phyloP scores from a whole-genome alignment of 768 basidiomycete genomes.

The Boletus pseudo-olivaceus region DNA sequence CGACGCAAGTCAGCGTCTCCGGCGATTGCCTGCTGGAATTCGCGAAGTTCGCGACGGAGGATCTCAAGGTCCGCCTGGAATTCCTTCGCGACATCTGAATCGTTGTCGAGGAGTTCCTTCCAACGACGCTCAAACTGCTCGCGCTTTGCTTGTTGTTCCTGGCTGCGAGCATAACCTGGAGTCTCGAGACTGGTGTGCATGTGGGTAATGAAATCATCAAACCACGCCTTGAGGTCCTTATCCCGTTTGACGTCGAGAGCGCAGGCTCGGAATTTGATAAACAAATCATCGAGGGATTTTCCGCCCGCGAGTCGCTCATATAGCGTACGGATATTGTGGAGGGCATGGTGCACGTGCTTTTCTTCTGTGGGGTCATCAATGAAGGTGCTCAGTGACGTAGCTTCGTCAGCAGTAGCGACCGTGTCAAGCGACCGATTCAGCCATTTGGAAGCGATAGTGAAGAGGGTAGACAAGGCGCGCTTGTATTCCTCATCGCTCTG shows the following conservation, averaged over 20 bases:
- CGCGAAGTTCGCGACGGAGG: conserved; percentile 43
- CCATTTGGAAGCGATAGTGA: conserved; percentile 56
- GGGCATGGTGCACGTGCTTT: conserved; percentile 54
- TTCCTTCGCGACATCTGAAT: conserved; percentile 40
- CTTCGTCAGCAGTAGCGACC: conserved; percentile 41
- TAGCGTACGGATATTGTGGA: conserved; percentile 38
- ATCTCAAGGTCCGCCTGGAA: conserved; percentile 51
- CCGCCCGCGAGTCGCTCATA: conserved; percentile 51
- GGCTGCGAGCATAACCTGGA: conserved; percentile 49
- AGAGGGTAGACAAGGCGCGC: conserved; percentile 53
- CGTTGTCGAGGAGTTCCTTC: conserved; percentile 44
- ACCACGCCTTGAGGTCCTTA: conserved; percentile 49
- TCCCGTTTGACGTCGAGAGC: conserved; percentile 52
- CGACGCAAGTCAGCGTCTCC: conserved; percentile 49
- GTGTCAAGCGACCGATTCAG: conserved; percentile 49
- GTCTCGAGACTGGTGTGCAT: conserved; percentile 46
- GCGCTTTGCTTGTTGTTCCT: conserved; percentile 39
- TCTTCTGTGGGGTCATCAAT: conserved; percentile 61
- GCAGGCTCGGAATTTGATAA: conserved; percentile 39
- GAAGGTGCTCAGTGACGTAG: conserved; percentile 49
- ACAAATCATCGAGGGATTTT: conserved; percentile 49
- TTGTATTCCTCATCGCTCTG: conserved; percentile 60
- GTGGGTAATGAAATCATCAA: conserved; percentile 49
- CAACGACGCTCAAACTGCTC: conserved; percentile 49
- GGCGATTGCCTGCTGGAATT: conserved; percentile 44